phyloP scores from a whole-genome alignment of 768 basidiomycete genomes.

The Hysterangium stoloniferum region DNA sequence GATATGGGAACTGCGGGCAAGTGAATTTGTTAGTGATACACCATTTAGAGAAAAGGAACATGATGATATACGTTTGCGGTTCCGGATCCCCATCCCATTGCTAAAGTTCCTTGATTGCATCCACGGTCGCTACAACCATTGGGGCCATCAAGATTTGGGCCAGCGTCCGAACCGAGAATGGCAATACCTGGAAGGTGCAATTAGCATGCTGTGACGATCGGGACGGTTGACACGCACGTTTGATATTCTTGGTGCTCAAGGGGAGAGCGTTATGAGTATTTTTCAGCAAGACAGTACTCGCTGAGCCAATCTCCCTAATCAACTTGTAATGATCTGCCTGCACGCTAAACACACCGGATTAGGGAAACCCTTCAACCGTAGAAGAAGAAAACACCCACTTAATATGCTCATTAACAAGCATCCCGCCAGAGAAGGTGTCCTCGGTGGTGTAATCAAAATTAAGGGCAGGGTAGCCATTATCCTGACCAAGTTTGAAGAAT shows the following conservation, averaged over 20 bases:
- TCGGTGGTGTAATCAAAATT: constrained; percentile 27
- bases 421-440: constrained; percentile 9
- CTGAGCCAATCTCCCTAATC: constrained; percentile 41
- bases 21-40: background rate
- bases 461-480: constrained; percentile 25
- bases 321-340: constrained; percentile 16
- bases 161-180: constrained; percentile 46
- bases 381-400: constrained; percentile 15
- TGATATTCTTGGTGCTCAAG: constrained; percentile 14
- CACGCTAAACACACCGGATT: background rate
- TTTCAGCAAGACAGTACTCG: constrained; percentile 52
- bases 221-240: background rate
- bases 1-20: constrained; percentile 17
- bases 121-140: constrained; percentile 53
- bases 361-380: background rate
- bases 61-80: constrained; percentile 47
- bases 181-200: constrained; percentile 18
- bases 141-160: constrained; percentile 56
- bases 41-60: background rate
- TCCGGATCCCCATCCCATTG: constrained; percentile 92
- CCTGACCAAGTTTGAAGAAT: constrained; percentile 25
- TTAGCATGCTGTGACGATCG: background rate
- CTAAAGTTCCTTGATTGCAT: constrained; percentile 62
- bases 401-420: constrained; percentile 20
- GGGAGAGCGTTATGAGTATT: constrained; percentile 27